phyloP scores from a whole-genome alignment of 2,329 filamentous ascomycete genomes.

The Aspergillus ruber region DNA sequence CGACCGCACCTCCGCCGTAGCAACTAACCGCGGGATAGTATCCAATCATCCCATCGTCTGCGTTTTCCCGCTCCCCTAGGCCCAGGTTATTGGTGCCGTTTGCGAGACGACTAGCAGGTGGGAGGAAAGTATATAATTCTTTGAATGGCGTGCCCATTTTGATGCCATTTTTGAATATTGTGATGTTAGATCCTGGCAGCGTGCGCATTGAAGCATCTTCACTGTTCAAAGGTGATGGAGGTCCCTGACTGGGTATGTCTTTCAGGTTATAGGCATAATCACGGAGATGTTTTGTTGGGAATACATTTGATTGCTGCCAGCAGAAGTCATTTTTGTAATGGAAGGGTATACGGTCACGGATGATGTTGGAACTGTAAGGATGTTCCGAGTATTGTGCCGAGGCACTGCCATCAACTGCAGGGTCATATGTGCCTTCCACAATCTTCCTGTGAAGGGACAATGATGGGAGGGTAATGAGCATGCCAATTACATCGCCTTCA shows the following conservation, averaged over 20 bases:
- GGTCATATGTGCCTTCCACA: conserved; percentile 80
- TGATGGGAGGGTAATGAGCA: conserved; percentile 86
- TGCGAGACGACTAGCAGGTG: conserved; percentile 64
- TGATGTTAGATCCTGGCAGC: conserved; percentile 77
- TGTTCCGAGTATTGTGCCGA: conserved; percentile 28
- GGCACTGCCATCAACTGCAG: conserved; percentile 59
- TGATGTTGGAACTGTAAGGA: conserved; percentile 67
- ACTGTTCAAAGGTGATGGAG: conserved; percentile 54
- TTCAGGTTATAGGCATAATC: conserved; percentile 50
- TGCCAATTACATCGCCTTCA: conserved; percentile 88
- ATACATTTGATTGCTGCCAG: conserved; percentile 63
- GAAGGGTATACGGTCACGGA: conserved; percentile 91
- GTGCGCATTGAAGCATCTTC: conserved; percentile 75
- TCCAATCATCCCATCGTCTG: conserved; percentile 90
- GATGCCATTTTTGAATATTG: conserved; percentile 86
- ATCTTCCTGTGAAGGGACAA: conserved; percentile 82
- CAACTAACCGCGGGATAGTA: conserved; percentile 93
- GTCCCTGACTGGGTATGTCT: conserved; percentile 40
- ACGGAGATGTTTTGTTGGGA: conserved; percentile 79
- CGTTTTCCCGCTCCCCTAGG: conserved; percentile 70
- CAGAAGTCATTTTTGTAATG: conserved; percentile 89
- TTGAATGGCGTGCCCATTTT: conserved; percentile 82
- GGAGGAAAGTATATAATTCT: conserved; percentile 81
- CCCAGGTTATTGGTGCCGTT: conserved; percentile 38
- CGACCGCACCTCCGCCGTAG: conserved; percentile 82